Evolutionary conservation across 176 grass and related monocot genomes (phyloP).

Genomic region (bread wheat (Triticum aestivum)): IWGSC_CS_RefSeq_v2.1 NC_057798.1:714606559-714607058

Average conservation of each 20-base stretch:
- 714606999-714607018: constrained; percentile 18
- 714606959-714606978: constrained; percentile 37
- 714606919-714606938: constrained; percentile 51
- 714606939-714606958: constrained; percentile 40
- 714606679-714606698: constrained; percentile 78
- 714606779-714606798: constrained; percentile 54
- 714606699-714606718: constrained; percentile 74
- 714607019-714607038: not conserved
- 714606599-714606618: constrained; percentile 58
- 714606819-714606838: constrained; percentile 67
- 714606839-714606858: constrained; percentile 57
- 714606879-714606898: constrained; percentile 77
- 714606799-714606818: constrained; percentile 55
- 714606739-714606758: constrained; percentile 96
- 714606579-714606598: constrained; percentile 67
- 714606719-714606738: constrained; percentile 54
- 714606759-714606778: constrained; percentile 69
- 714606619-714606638: constrained; percentile 56
- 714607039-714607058: constrained; percentile 66
- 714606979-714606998: constrained; percentile 52
- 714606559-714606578: constrained; percentile 49
- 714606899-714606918: constrained; percentile 58
- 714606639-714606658: constrained; percentile 79
- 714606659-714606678: constrained; percentile 72
- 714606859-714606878: constrained; percentile 51